Conservation (phyloP, 2,329 filamentous ascomycete species). For the Arthrobotrys sinensis region DNA sequence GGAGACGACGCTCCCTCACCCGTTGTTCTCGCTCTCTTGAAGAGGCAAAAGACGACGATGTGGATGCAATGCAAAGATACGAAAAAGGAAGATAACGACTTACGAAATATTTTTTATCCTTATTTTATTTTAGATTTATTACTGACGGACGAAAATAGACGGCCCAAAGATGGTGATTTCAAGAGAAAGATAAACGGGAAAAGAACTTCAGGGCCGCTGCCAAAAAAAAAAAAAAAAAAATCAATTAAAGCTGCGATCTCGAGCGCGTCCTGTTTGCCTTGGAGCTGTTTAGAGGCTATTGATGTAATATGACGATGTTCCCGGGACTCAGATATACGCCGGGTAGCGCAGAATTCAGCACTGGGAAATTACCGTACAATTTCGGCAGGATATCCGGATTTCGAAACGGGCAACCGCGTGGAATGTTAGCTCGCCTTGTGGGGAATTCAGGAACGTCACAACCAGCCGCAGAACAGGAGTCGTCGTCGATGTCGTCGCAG, state of each 20-base stretch:
- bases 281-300: slow-evolving; percentile 47
- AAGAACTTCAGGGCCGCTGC: background rate
- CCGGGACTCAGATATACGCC: slow-evolving; percentile 35
- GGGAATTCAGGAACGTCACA: slow-evolving; percentile 37
- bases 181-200: slow-evolving; percentile 7
- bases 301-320: slow-evolving; percentile 51
- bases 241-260: slow-evolving; percentile 9
- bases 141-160: slow-evolving; percentile 4
- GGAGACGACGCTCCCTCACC: background rate
- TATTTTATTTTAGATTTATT: background rate
- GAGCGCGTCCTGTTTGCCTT: slow-evolving; percentile 17
- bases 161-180: background rate
- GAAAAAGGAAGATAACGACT: slow-evolving; percentile 31
- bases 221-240: background rate
- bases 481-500: slow-evolving; percentile 3
- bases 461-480: slow-evolving; percentile 11
- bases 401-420: slow-evolving; percentile 34
- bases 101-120: slow-evolving; percentile 2
- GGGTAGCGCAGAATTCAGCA: slow-evolving; percentile 44
- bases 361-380: slow-evolving; percentile 6
- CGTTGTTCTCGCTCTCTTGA: background rate
- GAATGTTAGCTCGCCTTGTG: slow-evolving; percentile 40
- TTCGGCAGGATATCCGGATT: slow-evolving; percentile 48
- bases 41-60: slow-evolving; percentile 7
- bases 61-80: slow-evolving; percentile 14